Percentiles rank a stretch among this genome's conserved stretches.
Conservation (phyloP, 1,284 basidiomycete genomes). For the Papiliotrema nemorosa region DNA sequence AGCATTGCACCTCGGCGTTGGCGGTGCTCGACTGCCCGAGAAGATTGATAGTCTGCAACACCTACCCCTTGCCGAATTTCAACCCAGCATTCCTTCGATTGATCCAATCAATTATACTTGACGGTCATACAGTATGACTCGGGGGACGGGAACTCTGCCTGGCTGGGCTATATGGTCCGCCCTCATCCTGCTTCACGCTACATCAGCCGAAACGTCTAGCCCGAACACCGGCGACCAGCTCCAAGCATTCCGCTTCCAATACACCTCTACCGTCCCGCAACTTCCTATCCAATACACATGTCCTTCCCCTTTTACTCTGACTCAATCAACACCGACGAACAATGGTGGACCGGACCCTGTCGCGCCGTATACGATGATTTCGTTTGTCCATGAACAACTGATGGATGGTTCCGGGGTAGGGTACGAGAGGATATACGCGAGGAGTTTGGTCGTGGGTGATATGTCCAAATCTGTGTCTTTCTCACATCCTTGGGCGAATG, state of each 20-base stretch:
- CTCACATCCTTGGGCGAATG: slow-evolving; percentile 24
- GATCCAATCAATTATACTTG: too few relatives aligned
- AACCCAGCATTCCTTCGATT: too few relatives aligned
- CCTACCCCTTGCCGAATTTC: too few relatives aligned
- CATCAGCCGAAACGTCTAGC: slow-evolving; percentile 17
- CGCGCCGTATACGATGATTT: slow-evolving; percentile 27
- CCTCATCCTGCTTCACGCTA: slow-evolving; percentile 1
- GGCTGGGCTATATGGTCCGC: too few relatives aligned
- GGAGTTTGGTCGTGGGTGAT: slow-evolving; percentile 19
- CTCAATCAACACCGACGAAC: slow-evolving; percentile 17
- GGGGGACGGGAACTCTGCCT: too few relatives aligned
- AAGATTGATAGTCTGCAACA: too few relatives aligned
- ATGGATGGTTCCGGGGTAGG: slow-evolving; percentile 15
- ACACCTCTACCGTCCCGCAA: slow-evolving; percentile 8
- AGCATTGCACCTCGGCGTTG: too few relatives aligned
- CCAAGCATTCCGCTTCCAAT: slow-evolving; percentile 23
- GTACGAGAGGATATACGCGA: slow-evolving; percentile 23
- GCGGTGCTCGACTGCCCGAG: too few relatives aligned
- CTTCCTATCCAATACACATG: slow-evolving; percentile 21
- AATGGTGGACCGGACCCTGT: slow-evolving; percentile 16
- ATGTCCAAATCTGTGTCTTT: slow-evolving; percentile 12
- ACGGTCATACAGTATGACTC: too few relatives aligned
- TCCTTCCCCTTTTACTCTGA: slow-evolving; percentile 19
- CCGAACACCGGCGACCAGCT: slow-evolving; percentile 33
- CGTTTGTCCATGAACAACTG: slow-evolving; percentile 27